Conservation (phyloP, 169 alveolate genomes). For the Plasmodium cynomolgi region DNA sequence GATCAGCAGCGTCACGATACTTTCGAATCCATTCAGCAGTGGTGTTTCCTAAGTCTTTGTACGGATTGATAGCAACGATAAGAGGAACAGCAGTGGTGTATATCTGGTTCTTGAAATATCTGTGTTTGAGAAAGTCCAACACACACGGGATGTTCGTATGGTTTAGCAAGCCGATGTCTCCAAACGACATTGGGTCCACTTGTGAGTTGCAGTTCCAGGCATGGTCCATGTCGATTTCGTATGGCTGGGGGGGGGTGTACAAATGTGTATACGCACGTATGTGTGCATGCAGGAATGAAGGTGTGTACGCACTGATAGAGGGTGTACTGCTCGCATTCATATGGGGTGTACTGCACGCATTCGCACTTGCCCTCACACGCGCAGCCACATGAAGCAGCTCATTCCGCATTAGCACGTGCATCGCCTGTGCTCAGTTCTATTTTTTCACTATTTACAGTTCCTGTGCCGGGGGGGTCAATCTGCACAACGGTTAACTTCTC, state of each 20-base stretch:
- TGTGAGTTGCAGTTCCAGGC: constrained; percentile 91
- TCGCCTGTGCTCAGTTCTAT: not conserved
- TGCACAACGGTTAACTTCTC: constrained; percentile 86
- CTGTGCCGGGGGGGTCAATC: constrained; percentile 87
- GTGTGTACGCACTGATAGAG: not conserved
- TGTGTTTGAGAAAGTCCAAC: constrained; percentile 85
- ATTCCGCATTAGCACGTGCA: not conserved
- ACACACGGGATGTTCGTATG: constrained; percentile 92
- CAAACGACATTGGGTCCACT: constrained; percentile 92
- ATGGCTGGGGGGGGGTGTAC: constrained; percentile 35
- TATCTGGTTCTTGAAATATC: constrained; percentile 90
- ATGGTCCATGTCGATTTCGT: constrained; percentile 88
- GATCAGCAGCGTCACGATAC: constrained; percentile 87
- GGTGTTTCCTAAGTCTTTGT: constrained; percentile 91
- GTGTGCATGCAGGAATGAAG: not conserved
- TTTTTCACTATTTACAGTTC: constrained; percentile 25
- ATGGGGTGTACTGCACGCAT: not conserved
- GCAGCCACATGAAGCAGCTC: not conserved
- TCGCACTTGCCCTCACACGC: not conserved
- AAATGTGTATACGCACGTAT: constrained; percentile 3
- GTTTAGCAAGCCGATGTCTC: constrained; percentile 91
- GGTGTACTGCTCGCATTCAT: not conserved
- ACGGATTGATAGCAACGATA: constrained; percentile 93
- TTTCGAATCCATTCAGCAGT: constrained; percentile 86
- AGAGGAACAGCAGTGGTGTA: constrained; percentile 94